Evolutionary conservation across 2,329 filamentous ascomycete genomes (phyloP).

Genomic region (Pestalotiopsis sp.): DNA sequence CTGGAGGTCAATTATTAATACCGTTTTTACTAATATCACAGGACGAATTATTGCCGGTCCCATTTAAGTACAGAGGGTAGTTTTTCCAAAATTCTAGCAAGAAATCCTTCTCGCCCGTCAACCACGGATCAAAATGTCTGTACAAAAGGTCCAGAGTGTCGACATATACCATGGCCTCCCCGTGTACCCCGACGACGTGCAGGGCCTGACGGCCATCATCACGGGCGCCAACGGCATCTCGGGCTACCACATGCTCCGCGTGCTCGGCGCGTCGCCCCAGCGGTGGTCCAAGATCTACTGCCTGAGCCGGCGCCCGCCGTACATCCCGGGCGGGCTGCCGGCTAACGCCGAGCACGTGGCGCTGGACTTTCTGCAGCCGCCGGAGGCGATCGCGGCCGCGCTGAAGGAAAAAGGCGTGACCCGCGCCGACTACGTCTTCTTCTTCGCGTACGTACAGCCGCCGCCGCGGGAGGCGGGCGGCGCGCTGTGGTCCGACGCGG

Average conservation of each 20-base stretch:
- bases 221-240: slow-evolving; percentile 58
- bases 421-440: slow-evolving; percentile 53
- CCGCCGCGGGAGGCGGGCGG: slow-evolving; percentile 42
- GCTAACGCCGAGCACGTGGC: slow-evolving; percentile 8
- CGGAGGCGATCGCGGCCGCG: slow-evolving; percentile 25
- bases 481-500: slow-evolving; percentile 50
- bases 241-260: slow-evolving; percentile 52
- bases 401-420: slow-evolving; percentile 30
- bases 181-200: slow-evolving; percentile 41
- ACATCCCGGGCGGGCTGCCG: slow-evolving; percentile 20
- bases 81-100: neutral
- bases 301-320: slow-evolving; percentile 43
- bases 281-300: slow-evolving; percentile 57
- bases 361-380: slow-evolving; percentile 22
- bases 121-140: neutral
- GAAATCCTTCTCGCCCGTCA: neutral
- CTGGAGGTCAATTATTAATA: neutral
- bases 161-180: slow-evolving; percentile 55
- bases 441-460: slow-evolving; percentile 57
- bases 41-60: neutral
- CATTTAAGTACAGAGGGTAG: neutral
- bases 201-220: slow-evolving; percentile 51
- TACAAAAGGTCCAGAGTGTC: slow-evolving; percentile 5
- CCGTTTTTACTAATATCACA: neutral
- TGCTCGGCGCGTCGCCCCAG: slow-evolving; percentile 45